Base-by-base conservation (phyloP, 257 asterid genomes). In the Fraxinus excelsior region DNA sequence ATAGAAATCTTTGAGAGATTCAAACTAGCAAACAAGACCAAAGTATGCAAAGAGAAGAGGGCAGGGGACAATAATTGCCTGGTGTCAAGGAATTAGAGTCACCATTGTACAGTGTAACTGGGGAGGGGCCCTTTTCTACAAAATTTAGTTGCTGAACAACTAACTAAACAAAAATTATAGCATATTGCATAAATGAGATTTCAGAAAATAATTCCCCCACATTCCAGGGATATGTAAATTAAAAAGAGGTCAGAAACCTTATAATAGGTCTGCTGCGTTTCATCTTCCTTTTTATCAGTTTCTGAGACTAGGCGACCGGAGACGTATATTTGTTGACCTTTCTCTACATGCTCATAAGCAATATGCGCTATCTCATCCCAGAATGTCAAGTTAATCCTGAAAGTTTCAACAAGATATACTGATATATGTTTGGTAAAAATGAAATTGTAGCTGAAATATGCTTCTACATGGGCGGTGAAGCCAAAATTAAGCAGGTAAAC, bases 291-390 rank as follows among this genome's bases (percentile, higher is more conserved):
- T 28, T 28, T 28, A 28, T 1, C 31, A 28, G 31, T 28, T 28
- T 28, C 31, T 28, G 31, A 28, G 31, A 28, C 31, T 28, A 28
- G 31, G 31, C 31, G 31, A 28, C 31, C 31, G 2, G 31, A 28
- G 67, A 94, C 92, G 21, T 86, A 86, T 78, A 94, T 88, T 80
- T 92, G 99, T 14, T 91, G 88, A 51, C 97, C 97, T 89, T 91
- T 92, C 83, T 94, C 97, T 12, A 94, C 86, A 82, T 94, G 93
- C 87, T 89, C 92, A 62, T 51, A 87, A 42, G 97, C 95, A 84
- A 91, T 78, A 71, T 89, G 86, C 53, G 97, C 97, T 86, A 92
- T 79, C n/a, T 92, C 96, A 81, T 89, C 91, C 97, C 97, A 92
- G 84, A 92, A 89, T 70, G 93, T 89, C 89, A 92, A 84, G 82